Percentiles rank a stretch among this genome's conserved stretches.
Evolutionary conservation across 2,329 filamentous ascomycete genomes (phyloP).

Genomic region (Sporothrix phasma): DNA sequence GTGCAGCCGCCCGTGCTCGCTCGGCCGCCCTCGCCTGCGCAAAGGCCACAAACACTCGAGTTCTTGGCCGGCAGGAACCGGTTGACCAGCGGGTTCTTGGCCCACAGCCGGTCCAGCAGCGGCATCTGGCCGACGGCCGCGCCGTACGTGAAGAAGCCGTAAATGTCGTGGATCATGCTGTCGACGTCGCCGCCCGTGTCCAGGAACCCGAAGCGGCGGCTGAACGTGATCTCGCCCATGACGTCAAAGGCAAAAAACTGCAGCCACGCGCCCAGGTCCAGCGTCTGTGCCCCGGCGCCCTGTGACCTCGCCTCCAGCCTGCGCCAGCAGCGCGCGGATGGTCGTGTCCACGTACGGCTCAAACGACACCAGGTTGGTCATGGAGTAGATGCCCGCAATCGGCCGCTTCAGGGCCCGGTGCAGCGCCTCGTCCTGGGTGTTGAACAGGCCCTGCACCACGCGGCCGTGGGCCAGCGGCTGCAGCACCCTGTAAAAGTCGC

Average conservation of each 20-base stretch:
- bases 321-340: slow-evolving; percentile 22
- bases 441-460: slow-evolving; percentile 12
- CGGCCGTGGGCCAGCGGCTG: slow-evolving; percentile 11
- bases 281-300: slow-evolving; percentile 16
- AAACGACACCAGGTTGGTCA: slow-evolving; percentile 13
- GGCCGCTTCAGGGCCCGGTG: slow-evolving; percentile 10
- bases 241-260: slow-evolving; percentile 32
- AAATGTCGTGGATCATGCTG: slow-evolving; percentile 30
- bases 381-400: slow-evolving; percentile 12
- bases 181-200: slow-evolving; percentile 21
- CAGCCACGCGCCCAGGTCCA: slow-evolving; percentile 33
- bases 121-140: slow-evolving; percentile 24
- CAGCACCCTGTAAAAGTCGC: slow-evolving; percentile 8
- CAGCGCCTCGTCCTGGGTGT: slow-evolving; percentile 7
- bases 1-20: too few relatives aligned
- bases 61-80: slow-evolving; percentile 17
- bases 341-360: slow-evolving; percentile 11
- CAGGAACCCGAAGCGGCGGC: slow-evolving; percentile 33
- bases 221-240: slow-evolving; percentile 34
- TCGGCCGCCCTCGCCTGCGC: slow-evolving; percentile 2
- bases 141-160: slow-evolving; percentile 13
- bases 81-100: slow-evolving; percentile 31
- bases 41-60: slow-evolving; percentile 10
- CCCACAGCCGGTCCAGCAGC: slow-evolving; percentile 27
- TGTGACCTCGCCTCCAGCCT: slow-evolving; percentile 26